Evolutionary conservation across 176 grass and related monocot species (phyloP).

Genomic region (Oropetium thomaeum): DNA sequence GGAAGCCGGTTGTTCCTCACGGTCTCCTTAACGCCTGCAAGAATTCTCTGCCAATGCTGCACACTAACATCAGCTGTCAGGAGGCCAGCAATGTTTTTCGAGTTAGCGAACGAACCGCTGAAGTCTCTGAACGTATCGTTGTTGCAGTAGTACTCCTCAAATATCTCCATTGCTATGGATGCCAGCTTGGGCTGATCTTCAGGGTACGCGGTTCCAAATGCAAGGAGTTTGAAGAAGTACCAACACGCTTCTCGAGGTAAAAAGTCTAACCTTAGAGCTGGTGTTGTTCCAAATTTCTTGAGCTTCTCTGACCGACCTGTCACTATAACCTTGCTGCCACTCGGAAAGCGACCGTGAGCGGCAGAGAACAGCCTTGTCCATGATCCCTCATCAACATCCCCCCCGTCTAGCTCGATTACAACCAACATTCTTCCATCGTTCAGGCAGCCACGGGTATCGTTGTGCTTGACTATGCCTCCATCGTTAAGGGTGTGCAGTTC

Average conservation of each 20-base stretch:
- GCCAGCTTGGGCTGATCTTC: neutral
- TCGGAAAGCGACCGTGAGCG: neutral
- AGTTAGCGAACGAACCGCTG: neutral
- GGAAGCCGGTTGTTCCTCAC: neutral
- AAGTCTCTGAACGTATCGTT: neutral
- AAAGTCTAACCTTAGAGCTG: neutral
- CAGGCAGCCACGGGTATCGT: too few species aligned
- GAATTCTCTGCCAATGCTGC: neutral
- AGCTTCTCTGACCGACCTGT: neutral
- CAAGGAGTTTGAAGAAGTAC: conserved; percentile 11
- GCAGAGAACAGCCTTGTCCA: neutral
- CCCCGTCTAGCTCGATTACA: neutral
- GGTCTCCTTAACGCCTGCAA: neutral
- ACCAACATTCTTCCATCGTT: neutral
- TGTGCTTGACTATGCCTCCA: neutral
- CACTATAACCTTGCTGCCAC: neutral
- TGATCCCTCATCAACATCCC: neutral
- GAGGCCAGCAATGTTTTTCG: neutral
- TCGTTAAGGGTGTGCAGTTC: too few species aligned
- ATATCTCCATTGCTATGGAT: neutral
- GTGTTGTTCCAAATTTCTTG: neutral
- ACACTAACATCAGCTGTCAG: neutral
- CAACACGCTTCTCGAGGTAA: neutral
- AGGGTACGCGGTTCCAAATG: neutral
- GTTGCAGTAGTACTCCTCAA: neutral